These are phyloP conservation scores for Naganishia kalamii DNA, from an alignment of 768 basidiomycete species.

Conservation along the genomic window DNA sequence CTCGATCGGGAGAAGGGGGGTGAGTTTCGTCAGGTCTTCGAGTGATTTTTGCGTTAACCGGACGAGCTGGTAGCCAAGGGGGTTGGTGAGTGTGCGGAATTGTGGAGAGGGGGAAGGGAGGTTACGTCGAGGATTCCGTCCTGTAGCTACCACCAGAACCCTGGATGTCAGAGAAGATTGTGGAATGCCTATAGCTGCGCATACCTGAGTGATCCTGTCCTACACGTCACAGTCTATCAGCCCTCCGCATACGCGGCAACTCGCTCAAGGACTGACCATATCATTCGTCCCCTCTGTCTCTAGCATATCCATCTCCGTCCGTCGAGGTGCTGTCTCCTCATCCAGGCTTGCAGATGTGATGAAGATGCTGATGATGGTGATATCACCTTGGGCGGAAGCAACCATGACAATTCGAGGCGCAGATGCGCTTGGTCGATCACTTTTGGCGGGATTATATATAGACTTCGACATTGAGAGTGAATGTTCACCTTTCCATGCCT, in stretches of 20 bases:
- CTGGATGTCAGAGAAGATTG: neutral
- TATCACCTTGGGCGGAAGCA: neutral
- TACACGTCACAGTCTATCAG: neutral
- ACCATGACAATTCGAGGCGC: neutral
- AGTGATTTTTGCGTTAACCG: constrained; percentile 7
- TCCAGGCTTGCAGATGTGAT: neutral
- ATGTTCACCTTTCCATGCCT: neutral
- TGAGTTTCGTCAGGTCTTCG: constrained; percentile 12
- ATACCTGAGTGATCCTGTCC: constrained; percentile 13
- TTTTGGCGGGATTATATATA: neutral
- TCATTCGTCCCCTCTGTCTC: constrained; percentile 15
- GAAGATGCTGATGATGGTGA: neutral
- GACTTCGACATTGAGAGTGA: neutral
- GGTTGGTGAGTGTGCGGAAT: neutral
- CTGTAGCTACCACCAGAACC: neutral
- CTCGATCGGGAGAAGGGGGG: neutral
- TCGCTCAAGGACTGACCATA: neutral
- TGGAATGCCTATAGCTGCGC: neutral
- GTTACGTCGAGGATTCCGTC: constrained; percentile 8
- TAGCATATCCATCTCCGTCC: constrained; percentile 13
- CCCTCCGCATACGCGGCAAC: neutral
- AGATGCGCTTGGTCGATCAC: constrained; percentile 11
- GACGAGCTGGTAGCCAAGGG: neutral
- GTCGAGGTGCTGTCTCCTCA: neutral
- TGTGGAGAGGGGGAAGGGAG: neutral